These are phyloP conservation scores for Trichoderma atrobrunneum DNA, from an alignment of 2,329 filamentous ascomycete genomes.

Conservation along the genomic window DNA sequence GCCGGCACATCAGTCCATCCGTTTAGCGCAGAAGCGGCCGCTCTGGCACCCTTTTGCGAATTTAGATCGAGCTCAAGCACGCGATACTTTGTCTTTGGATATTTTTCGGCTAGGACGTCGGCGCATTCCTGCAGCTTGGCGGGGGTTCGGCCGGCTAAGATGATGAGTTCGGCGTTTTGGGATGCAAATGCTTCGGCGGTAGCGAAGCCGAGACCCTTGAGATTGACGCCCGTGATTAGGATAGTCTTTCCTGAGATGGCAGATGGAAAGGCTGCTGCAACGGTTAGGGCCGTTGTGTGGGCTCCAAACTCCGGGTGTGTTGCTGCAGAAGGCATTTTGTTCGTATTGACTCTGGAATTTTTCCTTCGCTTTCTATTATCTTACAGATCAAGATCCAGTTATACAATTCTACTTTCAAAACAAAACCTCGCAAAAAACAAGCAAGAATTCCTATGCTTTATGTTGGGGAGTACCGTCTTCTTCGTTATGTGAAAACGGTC, in stretches of 20 bases:
- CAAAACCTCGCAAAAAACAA: no score
- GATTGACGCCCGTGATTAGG: conserved; percentile 12
- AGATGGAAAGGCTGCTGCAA: conserved; percentile 1
- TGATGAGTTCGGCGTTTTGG: conserved; percentile 3
- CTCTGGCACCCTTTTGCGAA: not conserved
- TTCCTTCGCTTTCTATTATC: not conserved
- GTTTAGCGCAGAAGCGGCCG: not conserved
- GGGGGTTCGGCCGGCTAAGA: conserved; percentile 10
- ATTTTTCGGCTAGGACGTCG: not conserved
- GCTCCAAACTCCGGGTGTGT: conserved; percentile 1
- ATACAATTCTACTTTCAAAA: not conserved
- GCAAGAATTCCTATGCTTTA: not conserved
- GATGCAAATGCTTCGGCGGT: conserved; percentile 14
- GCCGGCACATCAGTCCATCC: not conserved
- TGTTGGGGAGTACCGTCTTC: not conserved
- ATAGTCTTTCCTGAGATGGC: not conserved
- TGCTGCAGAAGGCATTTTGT: conserved; percentile 6
- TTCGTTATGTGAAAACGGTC: not conserved
- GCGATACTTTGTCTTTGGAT: not conserved
- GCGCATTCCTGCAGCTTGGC: conserved; percentile 9
- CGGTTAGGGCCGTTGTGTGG: not conserved
- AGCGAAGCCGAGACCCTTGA: conserved; percentile 16
- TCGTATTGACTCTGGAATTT: not conserved
- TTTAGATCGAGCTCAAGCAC: not conserved
- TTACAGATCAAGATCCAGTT: no score